phyloP scores from a whole-genome alignment of 2,329 filamentous ascomycete genomes.

The Cordyceps javanica region DNA sequence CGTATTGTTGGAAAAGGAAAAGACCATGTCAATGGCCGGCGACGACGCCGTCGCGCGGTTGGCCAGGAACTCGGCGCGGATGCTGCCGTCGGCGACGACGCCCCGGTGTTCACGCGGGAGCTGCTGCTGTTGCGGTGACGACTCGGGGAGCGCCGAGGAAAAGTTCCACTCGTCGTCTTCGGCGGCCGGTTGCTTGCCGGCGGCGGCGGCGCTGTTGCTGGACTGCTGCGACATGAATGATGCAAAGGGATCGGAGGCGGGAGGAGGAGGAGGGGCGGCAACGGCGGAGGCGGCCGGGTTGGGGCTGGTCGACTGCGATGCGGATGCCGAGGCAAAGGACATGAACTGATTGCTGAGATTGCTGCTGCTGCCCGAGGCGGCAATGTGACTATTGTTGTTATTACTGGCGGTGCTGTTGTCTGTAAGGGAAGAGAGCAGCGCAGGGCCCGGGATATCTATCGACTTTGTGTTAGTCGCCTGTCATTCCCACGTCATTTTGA shows the following conservation, averaged over 20 bases:
- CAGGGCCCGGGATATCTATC: conserved; percentile 58
- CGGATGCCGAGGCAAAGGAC: conserved; percentile 46
- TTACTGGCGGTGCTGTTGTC: conserved; percentile 51
- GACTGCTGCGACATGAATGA: conserved; percentile 34
- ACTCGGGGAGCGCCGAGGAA: conserved; percentile 71
- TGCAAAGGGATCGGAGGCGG: conserved; percentile 46
- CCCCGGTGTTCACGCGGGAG: conserved; percentile 54
- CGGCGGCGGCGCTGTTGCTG: not conserved
- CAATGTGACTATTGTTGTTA: conserved; percentile 13
- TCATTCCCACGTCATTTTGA: not conserved
- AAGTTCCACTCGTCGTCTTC: conserved; percentile 95
- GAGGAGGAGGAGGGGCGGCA: conserved; percentile 39
- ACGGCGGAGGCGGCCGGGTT: conserved; percentile 42
- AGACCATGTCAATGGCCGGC: conserved; percentile 61
- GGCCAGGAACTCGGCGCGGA: conserved; percentile 70
- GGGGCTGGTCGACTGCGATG: conserved; percentile 48
- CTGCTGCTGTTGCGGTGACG: conserved; percentile 42
- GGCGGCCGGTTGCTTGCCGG: conserved; percentile 27
- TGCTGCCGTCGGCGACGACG: conserved; percentile 60
- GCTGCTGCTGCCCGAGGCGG: not conserved
- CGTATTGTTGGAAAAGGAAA: conserved; percentile 79
- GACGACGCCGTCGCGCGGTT: conserved; percentile 48
- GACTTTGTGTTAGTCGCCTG: conserved; percentile 22
- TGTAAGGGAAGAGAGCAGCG: conserved; percentile 58
- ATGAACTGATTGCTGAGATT: conserved; percentile 40